phyloP scores from a whole-genome alignment of 208 protist genomes.

The Trypanosoma congolense region DNA sequence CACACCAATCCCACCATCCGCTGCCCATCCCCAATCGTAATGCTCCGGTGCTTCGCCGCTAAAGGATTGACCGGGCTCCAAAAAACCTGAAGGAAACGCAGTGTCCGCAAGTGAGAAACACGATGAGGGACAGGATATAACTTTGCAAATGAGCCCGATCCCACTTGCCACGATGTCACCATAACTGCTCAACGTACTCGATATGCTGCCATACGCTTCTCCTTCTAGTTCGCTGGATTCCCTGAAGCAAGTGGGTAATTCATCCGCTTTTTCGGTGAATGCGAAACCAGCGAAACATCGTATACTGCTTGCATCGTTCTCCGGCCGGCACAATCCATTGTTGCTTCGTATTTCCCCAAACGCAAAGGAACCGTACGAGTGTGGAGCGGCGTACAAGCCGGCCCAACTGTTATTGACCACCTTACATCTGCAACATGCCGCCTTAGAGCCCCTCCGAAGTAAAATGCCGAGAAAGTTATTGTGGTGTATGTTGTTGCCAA shows the following conservation, averaged over 20 bases:
- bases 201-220: conserved; percentile 48
- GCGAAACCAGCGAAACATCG: conserved; percentile 40
- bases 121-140: conserved; percentile 45
- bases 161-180: conserved; percentile 39
- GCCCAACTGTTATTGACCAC: conserved; percentile 68
- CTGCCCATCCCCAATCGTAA: conserved; percentile 47
- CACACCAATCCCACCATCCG: conserved; percentile 75
- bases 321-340: conserved; percentile 63
- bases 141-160: conserved; percentile 43
- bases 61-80: background rate
- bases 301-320: conserved; percentile 28
- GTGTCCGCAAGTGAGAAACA: conserved; percentile 49
- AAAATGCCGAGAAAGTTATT: conserved; percentile 86
- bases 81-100: conserved; percentile 21
- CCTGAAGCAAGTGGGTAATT: background rate
- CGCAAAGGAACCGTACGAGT: conserved; percentile 56
- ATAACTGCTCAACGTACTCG: conserved; percentile 38
- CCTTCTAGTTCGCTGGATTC: background rate
- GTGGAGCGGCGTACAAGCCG: conserved; percentile 65
- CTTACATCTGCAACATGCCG: conserved; percentile 49
- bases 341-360: conserved; percentile 43
- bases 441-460: conserved; percentile 58
- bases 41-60: conserved; percentile 30
- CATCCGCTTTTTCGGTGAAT: conserved; percentile 6
- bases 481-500: conserved; percentile 52